Evolutionary conservation across 257 asterid species (phyloP).

Genomic region (Jacaranda copaia): DNA sequence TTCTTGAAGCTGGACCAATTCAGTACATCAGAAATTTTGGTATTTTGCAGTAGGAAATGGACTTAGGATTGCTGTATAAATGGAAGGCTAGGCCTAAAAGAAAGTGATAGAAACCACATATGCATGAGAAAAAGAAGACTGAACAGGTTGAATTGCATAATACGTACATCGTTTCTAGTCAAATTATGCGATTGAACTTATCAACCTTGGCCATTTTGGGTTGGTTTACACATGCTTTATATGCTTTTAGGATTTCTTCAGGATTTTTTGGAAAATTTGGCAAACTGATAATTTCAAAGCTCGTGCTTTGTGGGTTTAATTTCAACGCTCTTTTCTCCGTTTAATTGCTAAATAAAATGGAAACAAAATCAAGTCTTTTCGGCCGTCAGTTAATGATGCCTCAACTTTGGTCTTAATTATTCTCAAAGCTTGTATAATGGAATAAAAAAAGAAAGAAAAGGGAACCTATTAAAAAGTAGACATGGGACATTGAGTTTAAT

Average conservation of each 20-base stretch:
- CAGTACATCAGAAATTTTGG: not conserved
- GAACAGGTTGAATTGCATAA: conserved; percentile 20
- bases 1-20: conserved; percentile 67
- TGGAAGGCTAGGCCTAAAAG: conserved; percentile 14
- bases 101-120: conserved; percentile 33
- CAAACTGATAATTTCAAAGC: not conserved
- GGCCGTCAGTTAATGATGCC: no score
- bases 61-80: not conserved
- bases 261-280: no score
- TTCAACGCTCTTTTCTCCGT: no score
- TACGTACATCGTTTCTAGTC: not conserved
- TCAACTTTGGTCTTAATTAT: no score
- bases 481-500: no score
- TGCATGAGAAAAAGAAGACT: not conserved
- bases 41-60: no score
- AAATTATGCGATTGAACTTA: not conserved
- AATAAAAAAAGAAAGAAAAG: no score
- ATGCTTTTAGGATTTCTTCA: not conserved
- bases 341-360: no score
- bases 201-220: not conserved
- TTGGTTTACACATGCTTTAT: conserved; percentile 17
- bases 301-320: no score
- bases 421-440: no score
- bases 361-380: no score
- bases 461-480: no score